phyloP scores from a whole-genome alignment of 768 basidiomycete genomes.

The Leccinum imitatum region DNA sequence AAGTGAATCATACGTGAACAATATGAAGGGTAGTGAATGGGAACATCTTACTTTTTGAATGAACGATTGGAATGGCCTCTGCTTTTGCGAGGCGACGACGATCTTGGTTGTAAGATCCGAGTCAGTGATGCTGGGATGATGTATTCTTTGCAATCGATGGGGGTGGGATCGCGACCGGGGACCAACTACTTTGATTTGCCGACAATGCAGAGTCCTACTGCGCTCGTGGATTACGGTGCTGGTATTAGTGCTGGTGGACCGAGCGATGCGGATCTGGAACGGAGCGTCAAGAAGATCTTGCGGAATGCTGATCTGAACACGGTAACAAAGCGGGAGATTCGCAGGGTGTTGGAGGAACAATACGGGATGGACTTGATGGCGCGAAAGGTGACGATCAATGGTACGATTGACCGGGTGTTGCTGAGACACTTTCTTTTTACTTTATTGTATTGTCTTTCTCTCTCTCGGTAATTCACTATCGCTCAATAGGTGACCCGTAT shows the following conservation, averaged over 20 bases:
- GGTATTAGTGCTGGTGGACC: conserved; percentile 46
- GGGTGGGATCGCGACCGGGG: conserved; percentile 64
- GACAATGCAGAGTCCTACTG: conserved; percentile 50
- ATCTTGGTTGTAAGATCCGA: too few species aligned
- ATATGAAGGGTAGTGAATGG: too few species aligned
- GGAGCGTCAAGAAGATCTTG: conserved; percentile 70
- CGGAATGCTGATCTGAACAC: conserved; percentile 81
- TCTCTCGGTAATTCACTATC: too few species aligned
- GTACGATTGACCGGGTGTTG: conserved; percentile 70
- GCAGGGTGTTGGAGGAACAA: conserved; percentile 76
- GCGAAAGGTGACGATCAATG: conserved; percentile 73
- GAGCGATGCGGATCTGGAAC: conserved; percentile 70
- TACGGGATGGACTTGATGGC: conserved; percentile 77
- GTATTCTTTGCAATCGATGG: conserved; percentile 60
- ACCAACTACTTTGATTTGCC: conserved; percentile 79
- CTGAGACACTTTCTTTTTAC: conserved; percentile 32
- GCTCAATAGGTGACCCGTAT: too few species aligned
- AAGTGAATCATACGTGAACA: too few species aligned
- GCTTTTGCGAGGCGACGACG: too few species aligned
- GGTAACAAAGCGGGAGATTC: conserved; percentile 89
- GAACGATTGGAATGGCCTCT: too few species aligned
- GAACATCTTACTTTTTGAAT: too few species aligned
- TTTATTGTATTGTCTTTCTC: too few species aligned
- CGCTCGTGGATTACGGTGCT: conserved; percentile 36
- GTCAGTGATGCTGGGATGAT: conserved; percentile 30